phyloP scores from a whole-genome alignment of 768 basidiomycete species.

The Leucocoprinus leucothites region DNA sequence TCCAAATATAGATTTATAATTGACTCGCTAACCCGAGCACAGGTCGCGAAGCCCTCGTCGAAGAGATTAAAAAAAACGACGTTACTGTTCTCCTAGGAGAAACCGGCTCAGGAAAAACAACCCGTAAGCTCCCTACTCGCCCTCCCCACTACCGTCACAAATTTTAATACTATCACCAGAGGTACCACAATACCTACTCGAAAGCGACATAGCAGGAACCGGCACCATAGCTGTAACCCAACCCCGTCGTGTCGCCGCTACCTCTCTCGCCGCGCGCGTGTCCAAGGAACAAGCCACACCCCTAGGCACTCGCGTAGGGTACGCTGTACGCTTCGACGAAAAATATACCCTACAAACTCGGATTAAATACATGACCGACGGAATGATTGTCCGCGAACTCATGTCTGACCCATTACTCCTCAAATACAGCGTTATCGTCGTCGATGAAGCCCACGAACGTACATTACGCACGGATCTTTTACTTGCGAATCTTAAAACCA shows the following conservation, averaged over 20 bases:
- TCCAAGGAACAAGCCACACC: slow-evolving; percentile 74
- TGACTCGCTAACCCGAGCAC: slow-evolving; percentile 1
- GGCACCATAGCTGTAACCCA: slow-evolving; percentile 92
- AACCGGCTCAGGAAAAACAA: slow-evolving; percentile 98
- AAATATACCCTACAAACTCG: slow-evolving; percentile 64
- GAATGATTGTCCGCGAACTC: slow-evolving; percentile 94
- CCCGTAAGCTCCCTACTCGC: slow-evolving; percentile 62
- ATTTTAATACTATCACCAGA: slow-evolving; percentile 53
- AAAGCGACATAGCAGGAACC: slow-evolving; percentile 66
- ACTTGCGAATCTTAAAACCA: slow-evolving; percentile 85
- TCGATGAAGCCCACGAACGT: slow-evolving; percentile 98
- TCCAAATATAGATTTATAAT: slow-evolving; percentile 6
- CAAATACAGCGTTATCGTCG: slow-evolving; percentile 82
- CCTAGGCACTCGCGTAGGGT: slow-evolving; percentile 82
- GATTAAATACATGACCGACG: slow-evolving; percentile 97
- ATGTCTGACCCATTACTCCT: slow-evolving; percentile 74
- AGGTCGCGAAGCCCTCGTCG: slow-evolving; percentile 76
- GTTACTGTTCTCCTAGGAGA: slow-evolving; percentile 91
- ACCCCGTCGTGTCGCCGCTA: slow-evolving; percentile 93
- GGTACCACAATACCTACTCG: slow-evolving; percentile 93
- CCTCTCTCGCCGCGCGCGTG: slow-evolving; percentile 89
- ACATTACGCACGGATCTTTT: slow-evolving; percentile 92
- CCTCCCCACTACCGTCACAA: neutral
- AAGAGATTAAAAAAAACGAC: slow-evolving; percentile 73
- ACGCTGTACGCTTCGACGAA: slow-evolving; percentile 96